phyloP scores from a whole-genome alignment of 352 stramenopile genomes.

The Phytophthora sp. region DNA sequence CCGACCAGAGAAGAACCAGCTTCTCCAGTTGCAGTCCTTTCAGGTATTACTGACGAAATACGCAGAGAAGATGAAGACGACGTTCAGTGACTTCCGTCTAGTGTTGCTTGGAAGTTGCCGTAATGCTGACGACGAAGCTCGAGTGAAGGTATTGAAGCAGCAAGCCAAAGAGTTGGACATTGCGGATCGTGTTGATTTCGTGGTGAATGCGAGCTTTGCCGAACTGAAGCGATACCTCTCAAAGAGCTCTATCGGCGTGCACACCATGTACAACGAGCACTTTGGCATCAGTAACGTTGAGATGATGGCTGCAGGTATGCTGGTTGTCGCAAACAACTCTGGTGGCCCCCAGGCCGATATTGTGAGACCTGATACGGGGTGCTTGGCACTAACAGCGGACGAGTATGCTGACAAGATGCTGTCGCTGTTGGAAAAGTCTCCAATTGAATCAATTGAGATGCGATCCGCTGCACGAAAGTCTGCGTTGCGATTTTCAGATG shows the following conservation, averaged over 20 bases:
- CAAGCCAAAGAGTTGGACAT: conserved; percentile 86
- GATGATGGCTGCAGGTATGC: conserved; percentile 98
- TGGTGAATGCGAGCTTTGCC: conserved; percentile 94
- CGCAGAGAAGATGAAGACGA: conserved; percentile 46
- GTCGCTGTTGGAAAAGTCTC: conserved; percentile 50
- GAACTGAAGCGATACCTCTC: conserved; percentile 91
- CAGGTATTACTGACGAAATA: conserved; percentile 67
- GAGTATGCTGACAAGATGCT: conserved; percentile 91
- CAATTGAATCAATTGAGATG: conserved; percentile 44
- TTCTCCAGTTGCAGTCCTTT: conserved; percentile 93
- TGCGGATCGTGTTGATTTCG: conserved; percentile 89
- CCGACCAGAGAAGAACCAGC: conserved; percentile 99
- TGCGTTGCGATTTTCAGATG: conserved; percentile 76
- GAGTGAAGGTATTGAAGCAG: conserved; percentile 88
- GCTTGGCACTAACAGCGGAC: conserved; percentile 83
- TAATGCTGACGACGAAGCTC: conserved; percentile 91
- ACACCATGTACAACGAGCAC: conserved; percentile 99
- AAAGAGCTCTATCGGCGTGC: conserved; percentile 92
- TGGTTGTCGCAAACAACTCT: conserved; percentile 97
- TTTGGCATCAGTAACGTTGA: conserved; percentile 99
- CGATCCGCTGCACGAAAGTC: conserved; percentile 49
- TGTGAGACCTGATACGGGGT: conserved; percentile 80
- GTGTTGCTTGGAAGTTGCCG: conserved; percentile 97
- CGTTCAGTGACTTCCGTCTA: conserved; percentile 84
- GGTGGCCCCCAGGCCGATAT: conserved; percentile 96